A percentile compares a stretch with the other conserved stretches of the same genome.
phyloP scores from a whole-genome alignment of 208 protist genomes.

The Leishmania martiniquensis region DNA sequence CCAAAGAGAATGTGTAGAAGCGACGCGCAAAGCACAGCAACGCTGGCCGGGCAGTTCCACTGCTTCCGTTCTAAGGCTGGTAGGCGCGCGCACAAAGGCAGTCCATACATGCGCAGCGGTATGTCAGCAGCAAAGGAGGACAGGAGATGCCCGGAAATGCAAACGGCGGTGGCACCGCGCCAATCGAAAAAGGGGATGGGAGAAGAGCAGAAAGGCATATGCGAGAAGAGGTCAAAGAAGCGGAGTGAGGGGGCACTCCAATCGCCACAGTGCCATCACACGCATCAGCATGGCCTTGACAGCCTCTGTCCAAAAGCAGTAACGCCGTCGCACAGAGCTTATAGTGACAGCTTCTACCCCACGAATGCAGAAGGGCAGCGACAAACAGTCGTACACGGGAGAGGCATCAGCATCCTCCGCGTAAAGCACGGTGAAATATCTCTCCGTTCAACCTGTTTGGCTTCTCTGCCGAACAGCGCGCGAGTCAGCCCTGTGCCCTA shows the following conservation, averaged over 20 bases:
- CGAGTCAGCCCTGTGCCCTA: no score
- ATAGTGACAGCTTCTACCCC: background rate
- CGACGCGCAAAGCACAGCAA: background rate
- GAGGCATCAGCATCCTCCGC: background rate
- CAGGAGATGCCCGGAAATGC: background rate
- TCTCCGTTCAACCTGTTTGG: no score
- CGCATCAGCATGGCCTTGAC: background rate
- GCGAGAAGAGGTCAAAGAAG: no score
- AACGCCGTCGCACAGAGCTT: background rate
- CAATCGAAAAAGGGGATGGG: background rate
- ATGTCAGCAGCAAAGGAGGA: background rate
- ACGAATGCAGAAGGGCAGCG: background rate
- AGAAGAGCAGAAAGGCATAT: background rate
- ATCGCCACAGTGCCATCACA: background rate
- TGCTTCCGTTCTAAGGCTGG: background rate
- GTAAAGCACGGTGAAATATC: no score
- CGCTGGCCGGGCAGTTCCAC: background rate
- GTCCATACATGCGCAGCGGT: no score
- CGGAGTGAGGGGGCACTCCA: background rate
- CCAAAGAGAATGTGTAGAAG: background rate
- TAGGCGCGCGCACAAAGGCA: background rate
- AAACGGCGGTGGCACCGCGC: background rate
- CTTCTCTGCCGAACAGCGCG: no score
- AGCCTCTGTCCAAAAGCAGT: background rate
- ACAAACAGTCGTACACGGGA: no score